Evolutionary conservation across 805 yeast genomes (phyloP), one percentile per base, ranked within the genome.

Genomic region (Teunomyces funiuensis): DNA sequence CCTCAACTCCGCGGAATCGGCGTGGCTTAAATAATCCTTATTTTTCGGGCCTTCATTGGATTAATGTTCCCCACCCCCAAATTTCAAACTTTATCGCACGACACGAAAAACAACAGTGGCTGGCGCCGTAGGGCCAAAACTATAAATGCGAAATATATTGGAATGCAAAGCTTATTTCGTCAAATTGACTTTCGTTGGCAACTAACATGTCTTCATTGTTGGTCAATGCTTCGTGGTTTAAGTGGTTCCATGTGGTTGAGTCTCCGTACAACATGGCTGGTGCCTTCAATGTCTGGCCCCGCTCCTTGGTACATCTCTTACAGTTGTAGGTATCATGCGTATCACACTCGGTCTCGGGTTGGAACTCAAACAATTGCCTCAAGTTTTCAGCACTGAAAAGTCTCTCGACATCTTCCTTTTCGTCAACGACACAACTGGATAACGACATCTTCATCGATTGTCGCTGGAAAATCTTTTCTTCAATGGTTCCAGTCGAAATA

Each of bases 241-340:
- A 72, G 66, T 93, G 99, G 60, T 93, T 91, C 99, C 99, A 91
- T 0, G 97, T 83, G 0, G 97, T 93, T 0, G 98, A 87, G 63
- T 93, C 99, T 49, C 99, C 99, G 58, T 93, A 93, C 25, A 93
- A 66, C 96, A 93, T 90, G 0, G 95, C 95, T 0, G 82, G 79
- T 0, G 97, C 76, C 50, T 77, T 82, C 4, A 70, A 54, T 22
- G 65, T 47, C 65, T 93, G 99, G 3, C 71, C 71, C 23, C 52
- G 39, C 6, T 51, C 60, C 9, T 37, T 39, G 36, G 69, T 69
- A 60, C 99, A 93, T 49, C 98, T 70, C 60, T 82, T 83, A 68
- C 99, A 93, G 49, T 84, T 79, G 66, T 80, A 93, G 1, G 96
- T 86, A 45, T 86, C 95, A 55, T 93, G 99, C 0, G 99, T 93